Evolutionary conservation across 2,329 filamentous ascomycete genomes (phyloP).

Genomic region (Cladophialophora immunda): DNA sequence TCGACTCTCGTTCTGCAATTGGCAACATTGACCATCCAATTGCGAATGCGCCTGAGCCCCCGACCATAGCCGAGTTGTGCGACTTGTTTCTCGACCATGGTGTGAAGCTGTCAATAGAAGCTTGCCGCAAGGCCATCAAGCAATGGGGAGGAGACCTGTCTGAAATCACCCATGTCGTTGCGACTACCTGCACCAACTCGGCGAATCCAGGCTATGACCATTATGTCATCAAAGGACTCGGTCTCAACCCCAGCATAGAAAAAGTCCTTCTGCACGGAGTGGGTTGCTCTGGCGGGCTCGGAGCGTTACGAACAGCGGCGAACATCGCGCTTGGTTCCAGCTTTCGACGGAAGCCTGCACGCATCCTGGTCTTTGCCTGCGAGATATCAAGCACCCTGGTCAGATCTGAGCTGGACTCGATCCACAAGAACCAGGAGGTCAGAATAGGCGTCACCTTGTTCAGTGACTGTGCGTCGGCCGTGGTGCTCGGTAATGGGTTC

Average conservation of each 20-base stretch:
- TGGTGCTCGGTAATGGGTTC: slow-evolving; percentile 71
- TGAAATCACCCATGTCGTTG: slow-evolving; percentile 71
- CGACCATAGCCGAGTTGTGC: slow-evolving; percentile 43
- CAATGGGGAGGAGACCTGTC: slow-evolving; percentile 43
- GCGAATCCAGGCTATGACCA: slow-evolving; percentile 75
- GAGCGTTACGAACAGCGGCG: slow-evolving; percentile 69
- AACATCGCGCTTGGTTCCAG: slow-evolving; percentile 71
- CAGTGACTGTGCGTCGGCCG: slow-evolving; percentile 74
- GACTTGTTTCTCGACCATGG: slow-evolving; percentile 44
- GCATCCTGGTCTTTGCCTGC: slow-evolving; percentile 69
- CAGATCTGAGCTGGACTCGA: slow-evolving; percentile 71
- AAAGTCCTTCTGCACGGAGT: slow-evolving; percentile 73
- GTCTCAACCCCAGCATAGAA: slow-evolving; percentile 66
- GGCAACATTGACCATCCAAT: slow-evolving; percentile 68
- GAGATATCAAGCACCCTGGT: slow-evolving; percentile 60
- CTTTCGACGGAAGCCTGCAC: slow-evolving; percentile 66
- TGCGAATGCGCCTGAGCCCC: slow-evolving; percentile 60
- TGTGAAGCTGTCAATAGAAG: slow-evolving; percentile 44
- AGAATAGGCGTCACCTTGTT: slow-evolving; percentile 73
- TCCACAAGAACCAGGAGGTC: slow-evolving; percentile 66
- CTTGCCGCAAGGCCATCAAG: slow-evolving; percentile 44
- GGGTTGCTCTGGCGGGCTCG: slow-evolving; percentile 71
- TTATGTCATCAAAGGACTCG: slow-evolving; percentile 67
- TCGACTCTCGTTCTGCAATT: slow-evolving; percentile 69
- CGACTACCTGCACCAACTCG: slow-evolving; percentile 74